phyloP scores from a whole-genome alignment of 2,329 filamentous ascomycete species.

The Cytospora schulzeri region DNA sequence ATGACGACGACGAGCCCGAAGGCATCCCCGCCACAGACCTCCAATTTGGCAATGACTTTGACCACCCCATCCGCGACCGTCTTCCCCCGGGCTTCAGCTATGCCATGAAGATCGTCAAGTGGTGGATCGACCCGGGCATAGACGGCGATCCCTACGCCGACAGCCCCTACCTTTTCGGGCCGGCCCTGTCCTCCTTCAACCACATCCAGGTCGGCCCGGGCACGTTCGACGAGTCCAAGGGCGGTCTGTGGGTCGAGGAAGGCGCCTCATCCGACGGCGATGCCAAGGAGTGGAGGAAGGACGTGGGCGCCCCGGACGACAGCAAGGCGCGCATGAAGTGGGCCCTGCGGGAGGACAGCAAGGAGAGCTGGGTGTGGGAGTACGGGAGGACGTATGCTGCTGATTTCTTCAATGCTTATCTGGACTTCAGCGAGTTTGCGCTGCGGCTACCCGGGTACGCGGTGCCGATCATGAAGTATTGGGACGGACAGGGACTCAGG shows the following conservation, averaged over 20 bases:
- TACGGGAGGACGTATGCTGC: slow-evolving; percentile 55
- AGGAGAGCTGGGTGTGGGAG: slow-evolving; percentile 57
- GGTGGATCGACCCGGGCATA: slow-evolving; percentile 87
- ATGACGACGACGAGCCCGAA: slow-evolving; percentile 32
- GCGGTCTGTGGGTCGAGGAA: slow-evolving; percentile 63
- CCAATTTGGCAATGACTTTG: slow-evolving; percentile 95
- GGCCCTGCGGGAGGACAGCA: slow-evolving; percentile 53
- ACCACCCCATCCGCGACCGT: slow-evolving; percentile 82
- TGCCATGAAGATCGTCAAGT: slow-evolving; percentile 82
- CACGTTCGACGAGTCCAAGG: slow-evolving; percentile 49
- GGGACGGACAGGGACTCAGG: slow-evolving; percentile 78
- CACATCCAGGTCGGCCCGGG: slow-evolving; percentile 58
- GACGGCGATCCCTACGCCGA: slow-evolving; percentile 91
- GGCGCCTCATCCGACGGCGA: slow-evolving; percentile 65
- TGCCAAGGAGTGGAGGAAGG: slow-evolving; percentile 49
- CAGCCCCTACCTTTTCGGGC: slow-evolving; percentile 81
- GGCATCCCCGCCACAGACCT: slow-evolving; percentile 71
- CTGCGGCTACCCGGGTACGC: slow-evolving; percentile 73
- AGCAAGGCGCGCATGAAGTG: slow-evolving; percentile 60
- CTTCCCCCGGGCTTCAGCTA: slow-evolving; percentile 85
- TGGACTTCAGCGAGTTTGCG: slow-evolving; percentile 79
- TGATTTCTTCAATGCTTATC: slow-evolving; percentile 87
- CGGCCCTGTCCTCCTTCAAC: slow-evolving; percentile 80
- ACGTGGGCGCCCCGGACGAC: slow-evolving; percentile 53
- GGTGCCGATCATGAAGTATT: slow-evolving; percentile 73